Evolutionary conservation across 345 rosid genomes (phyloP), one percentile per base, ranked within the genome.

Genomic region (Lenwebbia sp.): DNA sequence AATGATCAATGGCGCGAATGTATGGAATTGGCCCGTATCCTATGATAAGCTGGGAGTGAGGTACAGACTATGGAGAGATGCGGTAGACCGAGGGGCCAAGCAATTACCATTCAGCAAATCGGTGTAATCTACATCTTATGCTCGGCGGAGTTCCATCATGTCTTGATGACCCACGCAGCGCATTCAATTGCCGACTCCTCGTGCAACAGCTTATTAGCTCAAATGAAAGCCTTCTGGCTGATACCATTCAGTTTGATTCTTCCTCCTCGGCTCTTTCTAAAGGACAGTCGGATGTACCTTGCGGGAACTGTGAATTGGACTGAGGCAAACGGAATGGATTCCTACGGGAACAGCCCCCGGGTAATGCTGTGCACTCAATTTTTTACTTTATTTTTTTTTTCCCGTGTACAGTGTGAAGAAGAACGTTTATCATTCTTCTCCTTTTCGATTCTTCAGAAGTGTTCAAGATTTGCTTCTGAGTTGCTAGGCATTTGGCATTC

Each of bases 1-100:
- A 85, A 97, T 97, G 99, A 58, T 93, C 60, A 97, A 90, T 41
- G 99, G 99, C 10, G 99, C 94, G 53, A 96, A 97, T 54, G 88
- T 97, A 47, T 97, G 99, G 99, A 97, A 97, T 86, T 92, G 86
- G 86, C 99, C 99, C 0, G 99, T 97, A 84, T 86, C 95, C 13
- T 95, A 97, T n/a, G 99, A 97, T 82, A 97, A 97, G 90, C 93
- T 97, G 12, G 99, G 99, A 88, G 98, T 97, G 85, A 93, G 99
- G 84, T 97, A 97, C 89, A 93, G 99, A 90, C 74, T 91, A 56
- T 96, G 99, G 99, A 94, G 99, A 85, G 91, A 93, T 21, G 96
- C 95, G 0, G 91, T 94, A 83, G 96, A 96, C 40, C 85, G 87
- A 60, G 99, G 98, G 54, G 93, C 88, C 65, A 92, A 92, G 88